Evolutionary conservation across 2,329 filamentous ascomycete species (phyloP), one percentile per base, ranked within the genome.

Genomic region (Nothopassalora personata): DNA sequence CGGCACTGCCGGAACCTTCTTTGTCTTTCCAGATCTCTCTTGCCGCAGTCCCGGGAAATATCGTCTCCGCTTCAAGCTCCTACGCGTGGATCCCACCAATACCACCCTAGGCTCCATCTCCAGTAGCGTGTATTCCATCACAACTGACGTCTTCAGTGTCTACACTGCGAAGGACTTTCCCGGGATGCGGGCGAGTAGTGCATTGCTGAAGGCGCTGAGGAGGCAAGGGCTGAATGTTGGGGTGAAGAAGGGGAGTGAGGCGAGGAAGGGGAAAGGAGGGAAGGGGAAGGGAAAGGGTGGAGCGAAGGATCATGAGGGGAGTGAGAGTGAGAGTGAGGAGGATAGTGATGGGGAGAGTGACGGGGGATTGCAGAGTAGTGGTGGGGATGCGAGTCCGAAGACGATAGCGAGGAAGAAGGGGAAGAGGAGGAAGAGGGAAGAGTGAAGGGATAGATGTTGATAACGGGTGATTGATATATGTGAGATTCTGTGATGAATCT

Each of bases 81-180:
- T 91, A 69, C 83, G 88, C 60, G 81, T 93, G 46, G 85, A 91
- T 64, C 85, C 86, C 1, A 75, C 74, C 36, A 77, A 78, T 51
- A 81, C 85, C 73, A 76, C 77, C 13, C 80, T 80, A 2, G 85
- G 83, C 30, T 75, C 74, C 5, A 76, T 58, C 54, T 78, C 77
- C 39, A 76, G 75, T 5, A 79, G 79, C 54, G 74, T 81, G n/a
- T 79, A 79, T 7, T 77, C 77, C 59, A 75, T 79, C 15, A 81
- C 86, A 74, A 90, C 85, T 69, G 84, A 89, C 15, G 77, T 86
- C n/a, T 92, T 94, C 69, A 85, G 83, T 11, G 89, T 92, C 7
- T 92, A 88, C 72, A 91, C 87, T 47, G 90, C 90, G 47, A 94
- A 93, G 71, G 89, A 93, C 70, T 94, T 94, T 60, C 88, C 89